Conservation (phyloP, 2,329 filamentous ascomycete genomes). For the Ceratocystis alfenasii region DNA sequence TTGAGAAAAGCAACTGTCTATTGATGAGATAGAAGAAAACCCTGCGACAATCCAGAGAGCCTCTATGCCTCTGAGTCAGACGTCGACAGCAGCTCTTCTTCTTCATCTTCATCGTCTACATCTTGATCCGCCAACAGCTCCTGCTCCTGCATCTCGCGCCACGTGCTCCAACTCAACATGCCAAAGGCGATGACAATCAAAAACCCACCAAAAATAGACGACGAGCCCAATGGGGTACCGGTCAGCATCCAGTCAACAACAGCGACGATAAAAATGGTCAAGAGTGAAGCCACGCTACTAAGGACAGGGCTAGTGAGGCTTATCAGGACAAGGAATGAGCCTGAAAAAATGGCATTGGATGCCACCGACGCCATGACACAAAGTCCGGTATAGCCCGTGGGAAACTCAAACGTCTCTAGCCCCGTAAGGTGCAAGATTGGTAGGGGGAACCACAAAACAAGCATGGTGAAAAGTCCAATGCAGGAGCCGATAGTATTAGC, state of each 20-base stretch:
- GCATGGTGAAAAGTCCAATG: slow-evolving; percentile 75
- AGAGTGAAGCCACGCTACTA: slow-evolving; percentile 77
- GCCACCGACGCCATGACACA: slow-evolving; percentile 70
- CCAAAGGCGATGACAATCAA: slow-evolving; percentile 81
- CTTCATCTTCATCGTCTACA: slow-evolving; percentile 32
- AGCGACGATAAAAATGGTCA: slow-evolving; percentile 95
- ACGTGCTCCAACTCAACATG: slow-evolving; percentile 84
- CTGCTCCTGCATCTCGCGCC: slow-evolving; percentile 83
- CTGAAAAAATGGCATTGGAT: slow-evolving; percentile 84
- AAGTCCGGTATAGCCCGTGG: slow-evolving; percentile 63
- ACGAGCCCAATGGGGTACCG: slow-evolving; percentile 59
- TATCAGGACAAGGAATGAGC: slow-evolving; percentile 85
- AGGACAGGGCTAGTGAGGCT: slow-evolving; percentile 85
- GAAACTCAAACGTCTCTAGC: slow-evolving; percentile 72
- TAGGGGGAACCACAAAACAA: slow-evolving; percentile 83
- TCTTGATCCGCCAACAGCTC: slow-evolving; percentile 47
- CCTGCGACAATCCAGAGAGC: not conserved
- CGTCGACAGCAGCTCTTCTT: slow-evolving; percentile 17
- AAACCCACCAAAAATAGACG: slow-evolving; percentile 68
- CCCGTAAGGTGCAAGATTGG: slow-evolving; percentile 70
- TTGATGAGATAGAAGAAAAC: too few relatives aligned
- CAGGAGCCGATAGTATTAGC: slow-evolving; percentile 83
- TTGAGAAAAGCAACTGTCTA: not conserved
- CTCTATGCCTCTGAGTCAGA: slow-evolving; percentile 16
- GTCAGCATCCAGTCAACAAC: slow-evolving; percentile 81